Evolutionary conservation across 1,284 basidiomycete species (phyloP), one percentile per base, ranked within the genome.

Genomic region (Rugosomyces carneus): DNA sequence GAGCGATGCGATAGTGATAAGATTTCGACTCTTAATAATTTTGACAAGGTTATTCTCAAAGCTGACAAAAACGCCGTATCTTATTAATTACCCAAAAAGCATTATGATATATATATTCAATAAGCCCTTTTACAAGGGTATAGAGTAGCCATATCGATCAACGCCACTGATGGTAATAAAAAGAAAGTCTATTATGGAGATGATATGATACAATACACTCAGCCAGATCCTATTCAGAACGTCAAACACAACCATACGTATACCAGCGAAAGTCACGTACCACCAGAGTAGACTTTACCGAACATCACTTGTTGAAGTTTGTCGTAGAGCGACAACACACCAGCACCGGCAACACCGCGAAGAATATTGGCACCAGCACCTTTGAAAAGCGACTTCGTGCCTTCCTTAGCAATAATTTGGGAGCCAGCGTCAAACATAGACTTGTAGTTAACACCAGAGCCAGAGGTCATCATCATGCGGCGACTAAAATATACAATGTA

Each of bases 311-410:
- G 71, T 70, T 95, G 93, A 66, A 94, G 81, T 74, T 93, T 89
- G 81, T 95, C 90, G 70, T 93, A 93, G 52, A 94, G 75, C 35
- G 93, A 93, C 62, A 96, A 71, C 56, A 95, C 93, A 91, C 93
- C 93, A 70, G 93, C 93, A 75, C 93, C 93, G 62, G 93, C 93
- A 65, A 95, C 89, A 83, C 93, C 92, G 87, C 93, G 93, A 62
- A 96, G 89, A 59, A 95, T 93, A 79, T 96, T 95, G 69, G 93
- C 93, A 80, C 90, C 93, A 63, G 93, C 92, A 75, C 89, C 91
- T 81, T 91, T 92, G 83, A 93, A 93, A 62, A 95, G 78, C 27
- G 91, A 93, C 67, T 81, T 84, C 48, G 76, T 68, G 63, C 93
- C 93, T 75, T 96, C 93, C 80, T 92, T 92, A 64, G 84, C 80